Evolutionary conservation across 257 asterid species (phyloP).

Genomic region (Solanum corneliomulleri): DNA sequence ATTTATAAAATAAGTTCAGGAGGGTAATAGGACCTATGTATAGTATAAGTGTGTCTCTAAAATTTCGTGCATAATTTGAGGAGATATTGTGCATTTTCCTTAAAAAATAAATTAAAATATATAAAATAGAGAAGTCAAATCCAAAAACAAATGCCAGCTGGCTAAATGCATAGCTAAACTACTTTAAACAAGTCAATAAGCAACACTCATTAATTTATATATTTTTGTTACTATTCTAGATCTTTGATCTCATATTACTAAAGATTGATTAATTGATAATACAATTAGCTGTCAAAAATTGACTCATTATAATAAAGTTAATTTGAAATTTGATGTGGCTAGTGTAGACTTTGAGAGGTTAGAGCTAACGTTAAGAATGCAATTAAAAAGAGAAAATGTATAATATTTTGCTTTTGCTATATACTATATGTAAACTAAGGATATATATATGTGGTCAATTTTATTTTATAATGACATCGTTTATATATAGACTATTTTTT

Average conservation of each 20-base stretch:
- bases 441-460: neutral
- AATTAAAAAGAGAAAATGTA: neutral
- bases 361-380: neutral
- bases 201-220: neutral
- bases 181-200: neutral
- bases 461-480: neutral
- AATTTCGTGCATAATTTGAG: accelerated
- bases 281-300: neutral
- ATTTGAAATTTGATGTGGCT: neutral
- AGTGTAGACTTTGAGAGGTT: neutral
- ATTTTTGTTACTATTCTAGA: neutral
- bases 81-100: no score
- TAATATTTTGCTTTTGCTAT: neutral
- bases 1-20: no score
- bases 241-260: neutral
- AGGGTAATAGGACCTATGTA: no score
- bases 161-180: neutral
- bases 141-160: neutral
- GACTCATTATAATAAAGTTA: neutral
- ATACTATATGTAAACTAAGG: neutral
- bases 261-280: neutral
- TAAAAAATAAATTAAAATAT: neutral
- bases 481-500: neutral
- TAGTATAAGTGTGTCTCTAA: no score
- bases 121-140: neutral